Base-by-base conservation (phyloP, 2,329 filamentous ascomycete genomes). In the Nemania abortiva region DNA sequence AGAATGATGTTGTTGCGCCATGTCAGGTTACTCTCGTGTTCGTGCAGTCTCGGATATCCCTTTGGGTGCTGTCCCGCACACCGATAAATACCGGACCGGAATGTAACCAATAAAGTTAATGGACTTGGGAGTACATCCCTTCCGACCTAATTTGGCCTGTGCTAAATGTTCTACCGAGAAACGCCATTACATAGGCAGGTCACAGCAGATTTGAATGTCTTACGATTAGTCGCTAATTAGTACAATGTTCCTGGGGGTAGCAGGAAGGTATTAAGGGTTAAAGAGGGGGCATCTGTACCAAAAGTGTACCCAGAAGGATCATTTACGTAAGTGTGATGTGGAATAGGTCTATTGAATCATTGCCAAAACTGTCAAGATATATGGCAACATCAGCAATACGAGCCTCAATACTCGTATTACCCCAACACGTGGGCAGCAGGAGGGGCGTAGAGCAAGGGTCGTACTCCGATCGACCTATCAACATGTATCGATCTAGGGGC, bases 351-450 rank as follows among this genome's bases (percentile, higher is more conserved):
- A 37, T 56, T 55, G 11, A 42, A 60, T 50, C 47, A 55, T 60
- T 4, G 31, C 20, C n/a, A 59, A 45, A 31, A 55, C 59, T 60
- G 42, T 24, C 11, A 7, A 7, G 6, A 45, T 42, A 20, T 15
- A 10, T 27, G 53, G 29, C n/a, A 55, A 54, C 3, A 39, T 37
- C 29, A 64, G 62, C 65, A 64, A 68, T 64, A 68, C 65, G 65
- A 68, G 65, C 54, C 60, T 57, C 55, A 55, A 64, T 59, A 18
- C 50, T 68, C 65, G 65, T 68, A 68, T 68, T 64, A 60, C 39
- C 37, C 29, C 22, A 31, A 56, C 60, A 55, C 55, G 50, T 59
- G 52, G 29, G 31, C 47, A 42, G 39, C 13, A 15, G 24, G 31
- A 64, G 54, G 55, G 39, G 29, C 22, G 20, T 45, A 18, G 10